Conservation (phyloP, 139 green algal species). For the Coccomyxa sp. region DNA sequence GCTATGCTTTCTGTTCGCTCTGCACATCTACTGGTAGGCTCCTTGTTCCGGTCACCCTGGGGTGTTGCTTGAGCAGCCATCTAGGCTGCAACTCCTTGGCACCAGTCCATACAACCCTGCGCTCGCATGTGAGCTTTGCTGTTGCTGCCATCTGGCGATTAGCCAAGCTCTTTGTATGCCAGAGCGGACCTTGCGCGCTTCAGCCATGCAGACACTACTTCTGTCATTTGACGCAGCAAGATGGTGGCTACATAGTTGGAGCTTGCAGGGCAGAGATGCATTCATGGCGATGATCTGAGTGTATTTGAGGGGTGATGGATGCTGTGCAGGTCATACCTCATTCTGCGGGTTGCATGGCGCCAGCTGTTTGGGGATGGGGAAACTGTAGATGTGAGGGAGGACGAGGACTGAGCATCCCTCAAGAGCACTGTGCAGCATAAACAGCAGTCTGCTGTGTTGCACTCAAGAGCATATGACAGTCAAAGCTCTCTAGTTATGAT, state of each 20-base stretch:
- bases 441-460: too few relatives aligned
- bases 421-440: too few relatives aligned
- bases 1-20: constrained; percentile 66
- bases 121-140: neutral
- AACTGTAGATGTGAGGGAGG: constrained; percentile 59
- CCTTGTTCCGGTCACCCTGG: neutral
- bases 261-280: too few relatives aligned
- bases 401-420: constrained; percentile 24
- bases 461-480: too few relatives aligned
- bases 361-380: constrained; percentile 34
- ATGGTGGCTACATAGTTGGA: too few relatives aligned
- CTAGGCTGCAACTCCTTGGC: neutral
- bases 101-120: neutral
- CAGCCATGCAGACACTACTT: too few relatives aligned
- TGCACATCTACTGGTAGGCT: constrained; percentile 82
- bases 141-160: too few relatives aligned
- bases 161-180: too few relatives aligned
- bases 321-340: constrained; percentile 55
- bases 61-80: neutral
- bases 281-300: neutral
- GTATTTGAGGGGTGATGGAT: neutral
- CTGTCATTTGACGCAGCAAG: too few relatives aligned
- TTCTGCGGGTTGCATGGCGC: constrained; percentile 40
- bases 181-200: too few relatives aligned
- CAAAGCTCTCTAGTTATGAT: too few relatives aligned